Base-by-base conservation (phyloP, 2,329 filamentous ascomycete genomes). In the Talaromyces marneffei region DNA sequence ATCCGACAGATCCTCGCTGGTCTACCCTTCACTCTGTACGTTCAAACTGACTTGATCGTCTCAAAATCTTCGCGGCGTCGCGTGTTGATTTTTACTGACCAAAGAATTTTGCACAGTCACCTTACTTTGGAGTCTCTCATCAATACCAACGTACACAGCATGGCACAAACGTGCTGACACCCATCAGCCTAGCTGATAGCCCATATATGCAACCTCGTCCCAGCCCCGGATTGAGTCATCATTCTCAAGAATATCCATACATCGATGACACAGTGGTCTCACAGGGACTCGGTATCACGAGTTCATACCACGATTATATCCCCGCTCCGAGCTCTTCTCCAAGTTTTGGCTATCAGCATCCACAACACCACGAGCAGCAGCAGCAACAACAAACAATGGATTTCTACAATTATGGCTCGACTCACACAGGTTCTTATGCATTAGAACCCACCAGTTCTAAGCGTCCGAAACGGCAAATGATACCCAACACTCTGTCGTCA, bases 201-300 rank as follows among this genome's bases (percentile, higher is more conserved):
- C 69, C 71, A 35, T 73, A 74, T 59, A 60, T 65, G 25, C 67
- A 70, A 57, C 57, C 69, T 16, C 66, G 68, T 55, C 68, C 71
- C 3, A 77, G 73, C 54, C 73, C 75, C 31, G 71, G 68, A 14
- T 63, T 75, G 59, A 74, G 70, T 59, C 70, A 74, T 54, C 73
- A 73, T 39, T 74, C 73, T 16, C 74, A 71, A 62, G 75, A 76
- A 16, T 74, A 72, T 53, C 69, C 69, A 31, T 76, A 77, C 63
- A 66, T 77, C 33, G 64, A 62, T 27, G 68, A 75, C 18, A 55
- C 69, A 8, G 62, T 70, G 9, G 63, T 68, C 6, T 63, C 68
- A 2, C 72, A 76, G 46, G 75, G 75, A 9, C 67, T 78, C 14
- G 76, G 75, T 1, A 77, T 78, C 46, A 72, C 66, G 3, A 73